Evolutionary conservation across 179 eudicot species (phyloP).

Genomic region (Silene noctiflora): DNA sequence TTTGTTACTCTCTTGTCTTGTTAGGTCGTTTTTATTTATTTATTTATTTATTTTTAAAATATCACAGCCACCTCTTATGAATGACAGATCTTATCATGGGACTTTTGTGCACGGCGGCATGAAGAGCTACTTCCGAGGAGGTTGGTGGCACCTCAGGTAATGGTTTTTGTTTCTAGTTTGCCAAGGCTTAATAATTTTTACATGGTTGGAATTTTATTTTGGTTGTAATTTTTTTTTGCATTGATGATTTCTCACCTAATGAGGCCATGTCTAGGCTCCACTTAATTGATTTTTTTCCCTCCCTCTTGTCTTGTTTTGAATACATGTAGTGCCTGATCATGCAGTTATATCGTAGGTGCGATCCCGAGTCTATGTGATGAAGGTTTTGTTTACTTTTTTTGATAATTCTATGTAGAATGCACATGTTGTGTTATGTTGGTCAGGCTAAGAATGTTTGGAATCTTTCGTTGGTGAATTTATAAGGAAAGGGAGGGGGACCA

Average conservation of each 20-base stretch:
- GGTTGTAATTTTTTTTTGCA: no score
- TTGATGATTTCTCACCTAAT: no score
- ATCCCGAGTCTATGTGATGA: neutral
- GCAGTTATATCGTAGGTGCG: neutral
- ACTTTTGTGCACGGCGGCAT: conserved; percentile 87
- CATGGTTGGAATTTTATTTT: no score
- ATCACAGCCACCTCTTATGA: neutral
- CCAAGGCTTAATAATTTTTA: neutral
- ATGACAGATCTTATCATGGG: conserved; percentile 87
- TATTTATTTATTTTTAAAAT: no score
- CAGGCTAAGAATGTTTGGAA: neutral
- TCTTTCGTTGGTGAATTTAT: neutral
- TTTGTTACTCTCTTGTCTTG: neutral
- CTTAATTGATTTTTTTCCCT: neutral
- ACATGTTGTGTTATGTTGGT: neutral
- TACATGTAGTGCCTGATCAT: neutral
- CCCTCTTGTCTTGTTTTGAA: neutral
- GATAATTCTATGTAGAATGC: neutral
- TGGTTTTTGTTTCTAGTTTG: neutral
- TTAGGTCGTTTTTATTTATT: neutral
- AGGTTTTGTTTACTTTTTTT: neutral
- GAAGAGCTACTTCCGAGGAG: conserved; percentile 89
- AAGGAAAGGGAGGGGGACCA: neutral
- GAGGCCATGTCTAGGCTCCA: neutral
- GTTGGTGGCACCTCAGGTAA: conserved; percentile 89